These are phyloP conservation scores for Bolboschoenus planiculmis DNA, from an alignment of 176 grass and related monocot species.

Conservation along the genomic window DNA sequence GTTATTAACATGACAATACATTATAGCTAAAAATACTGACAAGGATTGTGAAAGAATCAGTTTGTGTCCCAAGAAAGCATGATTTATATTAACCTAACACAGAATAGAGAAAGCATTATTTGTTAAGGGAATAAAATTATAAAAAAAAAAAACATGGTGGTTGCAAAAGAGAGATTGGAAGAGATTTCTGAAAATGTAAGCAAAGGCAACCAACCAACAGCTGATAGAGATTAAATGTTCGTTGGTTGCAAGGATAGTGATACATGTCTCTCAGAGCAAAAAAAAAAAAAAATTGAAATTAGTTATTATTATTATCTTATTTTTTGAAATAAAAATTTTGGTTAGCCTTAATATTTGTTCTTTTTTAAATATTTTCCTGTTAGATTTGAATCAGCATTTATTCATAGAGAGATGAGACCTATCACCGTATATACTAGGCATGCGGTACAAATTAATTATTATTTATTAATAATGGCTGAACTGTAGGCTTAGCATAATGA, in stretches of 20 bases:
- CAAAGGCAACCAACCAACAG: slow-evolving; percentile 49
- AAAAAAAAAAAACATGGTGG: neutral
- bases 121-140: neutral
- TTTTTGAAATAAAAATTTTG: too few species aligned
- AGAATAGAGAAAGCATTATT: neutral
- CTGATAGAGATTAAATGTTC: slow-evolving; percentile 33
- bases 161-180: slow-evolving; percentile 9
- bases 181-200: slow-evolving; percentile 56
- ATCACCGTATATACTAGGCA: too few species aligned
- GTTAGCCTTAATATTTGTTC: too few species aligned
- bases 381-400: too few species aligned
- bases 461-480: too few species aligned
- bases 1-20: neutral
- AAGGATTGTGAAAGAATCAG: neutral
- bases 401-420: too few species aligned
- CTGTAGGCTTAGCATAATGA: too few species aligned
- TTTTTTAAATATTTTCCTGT: too few species aligned
- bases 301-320: too few species aligned
- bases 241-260: slow-evolving; percentile 37
- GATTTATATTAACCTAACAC: neutral
- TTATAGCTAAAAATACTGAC: neutral
- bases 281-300: neutral
- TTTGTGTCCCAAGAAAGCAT: neutral
- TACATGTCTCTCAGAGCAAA: neutral
- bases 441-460: too few species aligned